Percentiles rank a stretch among this genome's conserved stretches.
phyloP scores from a whole-genome alignment of 176 grass and related monocot genomes.

The Bolboschoenus planiculmis region DNA sequence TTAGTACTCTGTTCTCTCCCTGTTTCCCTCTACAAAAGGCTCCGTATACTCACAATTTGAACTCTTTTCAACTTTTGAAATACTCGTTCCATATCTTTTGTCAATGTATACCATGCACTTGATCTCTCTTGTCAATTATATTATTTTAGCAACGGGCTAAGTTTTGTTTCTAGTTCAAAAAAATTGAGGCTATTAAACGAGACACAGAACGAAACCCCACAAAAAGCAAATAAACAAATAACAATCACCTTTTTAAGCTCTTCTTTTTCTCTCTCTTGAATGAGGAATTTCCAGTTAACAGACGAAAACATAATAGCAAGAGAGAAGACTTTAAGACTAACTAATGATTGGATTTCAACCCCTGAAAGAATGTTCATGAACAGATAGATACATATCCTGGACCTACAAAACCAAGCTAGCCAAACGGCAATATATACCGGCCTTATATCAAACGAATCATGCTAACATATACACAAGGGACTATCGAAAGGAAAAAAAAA shows the following conservation, averaged over 20 bases:
- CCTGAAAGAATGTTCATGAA: slow-evolving; percentile 25
- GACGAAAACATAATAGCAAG: neutral
- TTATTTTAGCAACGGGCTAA: neutral
- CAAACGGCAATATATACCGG: neutral
- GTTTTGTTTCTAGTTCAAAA: neutral
- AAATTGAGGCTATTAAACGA: neutral
- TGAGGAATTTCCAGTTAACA: slow-evolving; percentile 3
- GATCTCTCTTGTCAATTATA: neutral
- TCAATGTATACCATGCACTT: too few species aligned
- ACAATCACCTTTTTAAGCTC: neutral
- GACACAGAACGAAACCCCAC: neutral
- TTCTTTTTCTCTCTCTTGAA: neutral
- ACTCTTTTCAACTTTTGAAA: neutral
- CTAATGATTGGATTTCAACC: slow-evolving; percentile 1
- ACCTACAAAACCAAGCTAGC: slow-evolving; percentile 28
- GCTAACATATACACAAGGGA: slow-evolving; percentile 39
- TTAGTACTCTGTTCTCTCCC: too few species aligned
- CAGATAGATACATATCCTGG: slow-evolving; percentile 14
- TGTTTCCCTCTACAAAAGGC: neutral
- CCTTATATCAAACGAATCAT: slow-evolving; percentile 37
- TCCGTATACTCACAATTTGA: too few species aligned
- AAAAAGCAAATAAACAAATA: neutral
- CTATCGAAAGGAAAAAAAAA: neutral
- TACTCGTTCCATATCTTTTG: neutral
- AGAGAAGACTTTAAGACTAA: slow-evolving; percentile 8